A percentile compares a stretch with the other conserved stretches of the same genome.
These are phyloP conservation scores for Ceriops tagal DNA, from an alignment of 345 rosid species.

Conservation along the genomic window DNA sequence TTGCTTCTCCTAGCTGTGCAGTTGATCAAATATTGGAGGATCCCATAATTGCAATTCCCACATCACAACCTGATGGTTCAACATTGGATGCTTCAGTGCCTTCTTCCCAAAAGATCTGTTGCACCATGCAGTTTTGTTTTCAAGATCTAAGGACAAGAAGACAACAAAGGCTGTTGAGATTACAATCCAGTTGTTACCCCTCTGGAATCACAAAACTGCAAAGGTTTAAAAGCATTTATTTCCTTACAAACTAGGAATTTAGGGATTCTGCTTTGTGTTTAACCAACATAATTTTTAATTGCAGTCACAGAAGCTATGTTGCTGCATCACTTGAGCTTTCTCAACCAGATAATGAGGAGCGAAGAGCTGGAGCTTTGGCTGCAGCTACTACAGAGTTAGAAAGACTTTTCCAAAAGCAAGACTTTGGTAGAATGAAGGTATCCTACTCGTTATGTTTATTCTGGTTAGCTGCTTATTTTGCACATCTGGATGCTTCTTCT, in stretches of 20 bases:
- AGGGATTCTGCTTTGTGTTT: conserved; percentile 5
- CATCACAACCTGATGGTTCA: conserved; percentile 33
- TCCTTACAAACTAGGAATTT: conserved; percentile 7
- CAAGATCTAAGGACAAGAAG: conserved; percentile 61
- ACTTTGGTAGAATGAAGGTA: conserved; percentile 91
- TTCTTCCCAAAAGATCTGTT: conserved; percentile 50
- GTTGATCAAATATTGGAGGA: conserved; percentile 33
- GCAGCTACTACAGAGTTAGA: conserved; percentile 90
- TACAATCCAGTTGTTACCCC: conserved; percentile 33
- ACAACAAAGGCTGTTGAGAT: conserved; percentile 53
- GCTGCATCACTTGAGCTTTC: conserved; percentile 88
- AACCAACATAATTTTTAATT: conserved; percentile 15
- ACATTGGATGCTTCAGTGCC: conserved; percentile 43
- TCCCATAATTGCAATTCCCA: conserved; percentile 33
- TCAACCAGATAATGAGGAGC: conserved; percentile 77
- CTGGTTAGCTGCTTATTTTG: not conserved
- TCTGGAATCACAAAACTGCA: conserved; percentile 41
- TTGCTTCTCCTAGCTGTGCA: conserved; percentile 31
- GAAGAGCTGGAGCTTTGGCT: conserved; percentile 69
- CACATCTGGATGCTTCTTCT: not conserved
- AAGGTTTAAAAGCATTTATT: conserved; percentile 34
- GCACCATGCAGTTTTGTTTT: conserved; percentile 67
- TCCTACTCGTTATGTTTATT: conserved; percentile 14
- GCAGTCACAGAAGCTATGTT: conserved; percentile 54
- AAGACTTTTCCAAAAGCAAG: conserved; percentile 80